phyloP scores from a whole-genome alignment of 2,329 filamentous ascomycete genomes.

The Pseudogymnoascus sp. region DNA sequence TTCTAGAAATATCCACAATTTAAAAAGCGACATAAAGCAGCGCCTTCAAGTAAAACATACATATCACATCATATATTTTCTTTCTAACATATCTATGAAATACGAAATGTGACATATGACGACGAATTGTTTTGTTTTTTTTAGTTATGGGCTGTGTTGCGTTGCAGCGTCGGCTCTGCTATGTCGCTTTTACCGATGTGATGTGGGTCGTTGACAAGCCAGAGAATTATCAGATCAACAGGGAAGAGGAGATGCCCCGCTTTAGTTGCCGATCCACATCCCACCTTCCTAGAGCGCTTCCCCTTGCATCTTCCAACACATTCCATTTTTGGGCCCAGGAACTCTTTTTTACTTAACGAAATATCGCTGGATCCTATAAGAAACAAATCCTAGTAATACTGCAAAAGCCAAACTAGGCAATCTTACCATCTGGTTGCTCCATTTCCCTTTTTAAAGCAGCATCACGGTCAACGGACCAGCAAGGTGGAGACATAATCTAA shows the following conservation, averaged over 20 bases:
- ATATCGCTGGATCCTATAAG: background rate
- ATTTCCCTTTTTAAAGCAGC: background rate
- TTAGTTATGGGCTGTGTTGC: background rate
- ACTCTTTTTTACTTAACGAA: background rate
- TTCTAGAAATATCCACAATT: background rate
- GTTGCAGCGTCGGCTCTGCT: background rate
- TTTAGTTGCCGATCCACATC: background rate
- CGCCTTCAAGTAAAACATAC: background rate
- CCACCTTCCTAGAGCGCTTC: constrained; percentile 3
- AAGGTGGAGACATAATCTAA: constrained; percentile 6
- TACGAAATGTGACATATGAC: background rate
- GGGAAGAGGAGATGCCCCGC: background rate
- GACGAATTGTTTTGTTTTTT: background rate
- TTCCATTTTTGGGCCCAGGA: background rate
- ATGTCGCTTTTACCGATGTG: background rate
- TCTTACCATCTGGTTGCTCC: background rate
- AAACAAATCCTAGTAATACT: background rate
- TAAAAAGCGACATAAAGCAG: background rate
- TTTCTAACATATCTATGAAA: background rate
- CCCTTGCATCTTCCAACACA: background rate
- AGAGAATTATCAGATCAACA: constrained; percentile 7
- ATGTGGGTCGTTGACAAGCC: background rate
- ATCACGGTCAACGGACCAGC: background rate
- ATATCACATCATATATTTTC: background rate
- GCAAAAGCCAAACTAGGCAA: background rate